Evolutionary conservation across 1,139 yeast genomes (phyloP).

Genomic region (Yamadazyma epiphylla): DNA sequence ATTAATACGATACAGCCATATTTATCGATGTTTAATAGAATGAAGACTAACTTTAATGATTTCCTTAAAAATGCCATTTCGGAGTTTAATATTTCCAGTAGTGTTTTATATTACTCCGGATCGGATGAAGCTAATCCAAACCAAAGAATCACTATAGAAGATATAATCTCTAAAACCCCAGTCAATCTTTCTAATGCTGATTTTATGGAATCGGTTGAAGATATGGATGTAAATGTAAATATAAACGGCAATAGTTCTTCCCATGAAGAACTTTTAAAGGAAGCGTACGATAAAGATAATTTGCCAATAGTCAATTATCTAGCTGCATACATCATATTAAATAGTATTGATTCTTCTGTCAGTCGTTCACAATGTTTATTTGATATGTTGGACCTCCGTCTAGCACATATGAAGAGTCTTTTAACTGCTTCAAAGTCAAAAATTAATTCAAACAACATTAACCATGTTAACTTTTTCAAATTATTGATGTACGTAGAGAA

Average conservation of each 20-base stretch:
- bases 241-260: too few species aligned
- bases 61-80: conserved; percentile 26
- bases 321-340: conserved; percentile 29
- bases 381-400: conserved; percentile 24
- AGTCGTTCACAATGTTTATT: conserved; percentile 17
- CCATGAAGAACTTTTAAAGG: conserved; percentile 1
- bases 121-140: conserved; percentile 16
- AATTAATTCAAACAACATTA: conserved; percentile 3
- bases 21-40: conserved; percentile 14
- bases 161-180: conserved; percentile 7
- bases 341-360: conserved; percentile 14
- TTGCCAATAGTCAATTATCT: conserved; percentile 34
- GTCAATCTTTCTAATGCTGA: conserved; percentile 5
- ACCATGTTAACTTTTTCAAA: conserved; percentile 22
- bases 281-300: conserved; percentile 17
- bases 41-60: conserved; percentile 22
- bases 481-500: conserved; percentile 32
- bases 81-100: conserved; percentile 11
- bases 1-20: conserved; percentile 16
- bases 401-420: conserved; percentile 15
- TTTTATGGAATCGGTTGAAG: conserved; percentile 4
- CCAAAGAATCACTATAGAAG: conserved; percentile 5
- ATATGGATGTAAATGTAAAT: too few species aligned
- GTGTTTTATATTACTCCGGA: conserved; percentile 9
- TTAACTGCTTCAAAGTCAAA: conserved; percentile 7